Evolutionary conservation across 768 basidiomycete genomes (phyloP), one percentile per base, ranked within the genome.

Genomic region (Crucibulum laeve): DNA sequence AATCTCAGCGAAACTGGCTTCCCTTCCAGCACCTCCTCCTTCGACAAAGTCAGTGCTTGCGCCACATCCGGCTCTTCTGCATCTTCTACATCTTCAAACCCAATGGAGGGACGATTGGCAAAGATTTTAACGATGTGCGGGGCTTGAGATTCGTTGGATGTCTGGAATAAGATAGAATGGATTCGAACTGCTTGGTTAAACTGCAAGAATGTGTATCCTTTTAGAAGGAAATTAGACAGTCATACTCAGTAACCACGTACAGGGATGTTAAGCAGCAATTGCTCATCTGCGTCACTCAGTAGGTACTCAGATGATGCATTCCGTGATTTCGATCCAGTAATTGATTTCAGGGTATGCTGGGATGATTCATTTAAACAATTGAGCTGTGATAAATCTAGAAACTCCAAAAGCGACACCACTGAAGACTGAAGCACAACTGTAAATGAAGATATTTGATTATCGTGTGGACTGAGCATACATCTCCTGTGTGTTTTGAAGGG

Each of bases 151-250:
- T 59, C 42, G 0, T 52, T 54, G 10, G 62, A 49, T 7, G 73
- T 65, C 21, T 70, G 69, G 28, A 88, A 57, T 42, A 76, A 63
- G 50, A 89, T 65, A 25, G 79, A 74, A 45, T 77, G 79, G 38
- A 87, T 60, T 49, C 77, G 75, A 32, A 86, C 84, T 19, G 73
- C 60, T 61, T 84, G 83, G 56, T 84, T 82, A 65, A 87, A 87
- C 84, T 84, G 53, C 6, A 44, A n/a, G 15, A 42, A 17, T 17
- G 42, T 38, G 22, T 33, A 23, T 19, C 22, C 19, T 17, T 22
- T 35, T 45, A 26, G 33, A 30, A 49, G 18, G 8, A 30, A 30
- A 7, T 7, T 7, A n/a, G 7, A 30, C n/a, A n/a, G 28, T 7
- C 8, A n/a, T n/a, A 30, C 28, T 7, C 28, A 30, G 28, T 30